Base-by-base conservation (phyloP, 2,329 filamentous ascomycete genomes). In the Orbilia blumenaviensis region DNA sequence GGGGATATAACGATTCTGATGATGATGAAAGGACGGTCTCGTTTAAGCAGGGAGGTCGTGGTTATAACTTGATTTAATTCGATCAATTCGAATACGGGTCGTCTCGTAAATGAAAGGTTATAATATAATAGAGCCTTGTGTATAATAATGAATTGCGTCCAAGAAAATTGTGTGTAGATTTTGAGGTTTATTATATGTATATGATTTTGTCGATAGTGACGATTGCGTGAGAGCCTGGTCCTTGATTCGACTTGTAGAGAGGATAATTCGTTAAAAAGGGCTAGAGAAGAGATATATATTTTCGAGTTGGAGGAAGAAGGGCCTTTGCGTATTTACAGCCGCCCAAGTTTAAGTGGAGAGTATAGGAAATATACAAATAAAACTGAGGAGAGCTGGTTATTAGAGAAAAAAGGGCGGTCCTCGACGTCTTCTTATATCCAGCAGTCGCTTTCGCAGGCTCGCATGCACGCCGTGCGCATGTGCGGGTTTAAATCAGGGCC, bases 381-480 rank as follows among this genome's bases (percentile, higher is more conserved):
- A 61, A 46, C 16, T 42, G 38, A 61, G 56, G 41, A 44, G 41
- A 61, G 14, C 41, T 61, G 32, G 9, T 18, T 25, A 7, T 34
- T 41, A 18, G 34, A 38, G 29, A 29, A 27, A 1, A 50, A 54
- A 44, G 32, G 56, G 56, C 41, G 36, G 56, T n/a, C 25, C 6
- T 61, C 38, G 56, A 44, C 23, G 14, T 9, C 29, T 27, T 63
- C 42, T 58, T 63, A 63, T 63, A 48, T 63, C 42, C 14, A 50
- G 42, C 27, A 48, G 41, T 48, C 42, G 60, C 60, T 46, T 46
- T 63, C 42, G 42, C 56, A 42, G 34, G 29, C 25, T 16, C 29
- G 38, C 50, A 67, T 58, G 66, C 66, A 71, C 42, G 32, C 48
- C 48, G 21, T 29, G 10, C 48, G 58, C 25, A 29, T 32, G 21